These are phyloP conservation scores for Dryas integrifolia DNA, from an alignment of 331 rosid species.

Conservation along the genomic window DNA sequence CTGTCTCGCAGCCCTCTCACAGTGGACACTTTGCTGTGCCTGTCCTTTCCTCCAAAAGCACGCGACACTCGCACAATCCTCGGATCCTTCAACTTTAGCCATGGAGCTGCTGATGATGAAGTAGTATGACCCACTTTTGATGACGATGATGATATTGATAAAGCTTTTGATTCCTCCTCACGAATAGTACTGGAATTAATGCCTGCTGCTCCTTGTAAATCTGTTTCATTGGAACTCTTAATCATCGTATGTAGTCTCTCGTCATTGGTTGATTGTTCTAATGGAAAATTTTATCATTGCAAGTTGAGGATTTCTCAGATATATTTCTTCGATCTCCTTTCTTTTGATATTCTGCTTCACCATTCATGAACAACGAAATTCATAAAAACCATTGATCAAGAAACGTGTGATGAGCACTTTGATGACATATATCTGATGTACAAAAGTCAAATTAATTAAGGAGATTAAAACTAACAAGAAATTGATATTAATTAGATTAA, in stretches of 20 bases:
- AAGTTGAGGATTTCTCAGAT: background rate
- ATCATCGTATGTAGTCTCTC: conserved; percentile 50
- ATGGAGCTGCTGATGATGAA: conserved; percentile 36
- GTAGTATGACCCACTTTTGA: conserved; percentile 30
- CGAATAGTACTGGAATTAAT: background rate
- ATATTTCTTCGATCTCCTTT: background rate
- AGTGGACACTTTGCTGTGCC: conserved; percentile 93
- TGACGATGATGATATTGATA: conserved; percentile 23
- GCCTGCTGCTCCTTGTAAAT: conserved; percentile 25
- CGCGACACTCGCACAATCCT: conserved; percentile 81
- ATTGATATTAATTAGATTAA: no score
- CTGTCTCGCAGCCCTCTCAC: conserved; percentile 80
- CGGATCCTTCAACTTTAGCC: conserved; percentile 79
- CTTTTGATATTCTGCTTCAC: no score
- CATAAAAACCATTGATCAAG: background rate
- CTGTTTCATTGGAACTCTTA: conserved; percentile 42
- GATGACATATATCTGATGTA: background rate
- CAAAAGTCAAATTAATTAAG: no score
- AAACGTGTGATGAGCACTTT: background rate
- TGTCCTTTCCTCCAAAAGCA: conserved; percentile 85
- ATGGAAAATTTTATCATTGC: background rate
- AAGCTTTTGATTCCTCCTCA: conserved; percentile 4
- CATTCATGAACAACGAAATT: no score
- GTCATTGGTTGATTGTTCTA: conserved; percentile 19
- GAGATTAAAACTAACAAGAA: background rate